Evolutionary conservation across 2,329 filamentous ascomycete species (phyloP), one percentile per base, ranked within the genome.

Genomic region (Ilyonectria robusta): DNA sequence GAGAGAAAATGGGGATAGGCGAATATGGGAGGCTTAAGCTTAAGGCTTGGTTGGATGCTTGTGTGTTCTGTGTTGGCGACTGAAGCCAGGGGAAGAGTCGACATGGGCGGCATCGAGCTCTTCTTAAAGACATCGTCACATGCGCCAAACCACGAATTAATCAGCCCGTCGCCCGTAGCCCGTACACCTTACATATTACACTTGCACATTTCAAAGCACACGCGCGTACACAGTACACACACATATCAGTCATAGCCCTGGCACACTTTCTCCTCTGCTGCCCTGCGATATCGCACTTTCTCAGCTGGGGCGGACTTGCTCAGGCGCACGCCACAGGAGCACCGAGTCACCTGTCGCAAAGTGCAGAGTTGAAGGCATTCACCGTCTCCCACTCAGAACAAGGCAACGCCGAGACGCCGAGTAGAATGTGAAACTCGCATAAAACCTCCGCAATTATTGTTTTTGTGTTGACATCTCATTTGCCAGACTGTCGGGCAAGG

Each of bases 141-240:
- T 59, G 61, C 47, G 54, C 33, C 51, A 55, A 65, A 23, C 6
- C 37, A 15, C 15, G 55, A 35, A 65, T 59, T 59, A 59, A 59
- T 65, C 62, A 62, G 59, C 59, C 40, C 23, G 6, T 21, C 37
- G 21, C 21, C 10, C 37, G 46, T 35, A 56, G 31, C 48, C n/a
- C 4, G 40, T 42, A 42, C 40, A 42, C 17, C 15, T 42, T 8
- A 31, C 29, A 13, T 51, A 58, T 33, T 26, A 10, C 13, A 15
- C 29, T 47, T 46, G 54, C 21, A 26, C 29, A 64, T 62, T 62
- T 48, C 48, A 62, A 62, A 57, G 53, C 53, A 57, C 31, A 26
- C 21, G n/a, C 17, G 29, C 31, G 35, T 58, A 53, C 46, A 6
- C 17, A 37, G 23, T 58, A 53, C 55, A 37, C 23, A 46, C 40